These are phyloP conservation scores for Aspergillus fructus DNA, from an alignment of 2,329 filamentous ascomycete genomes.

Conservation along the genomic window DNA sequence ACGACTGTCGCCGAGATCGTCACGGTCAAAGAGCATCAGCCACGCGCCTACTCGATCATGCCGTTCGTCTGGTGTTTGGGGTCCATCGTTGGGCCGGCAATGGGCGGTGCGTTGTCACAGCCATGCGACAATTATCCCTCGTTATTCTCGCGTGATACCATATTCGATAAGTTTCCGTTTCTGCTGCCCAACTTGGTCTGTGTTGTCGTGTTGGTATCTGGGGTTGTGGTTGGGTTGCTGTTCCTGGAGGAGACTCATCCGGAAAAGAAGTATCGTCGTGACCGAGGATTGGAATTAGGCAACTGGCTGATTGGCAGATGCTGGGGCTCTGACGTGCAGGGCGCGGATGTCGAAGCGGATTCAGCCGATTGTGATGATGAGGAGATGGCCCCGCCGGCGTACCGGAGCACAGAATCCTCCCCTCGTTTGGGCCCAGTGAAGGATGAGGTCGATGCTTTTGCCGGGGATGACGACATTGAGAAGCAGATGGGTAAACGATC, in stretches of 20 bases:
- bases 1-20: constrained; percentile 94
- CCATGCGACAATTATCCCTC: constrained; percentile 79
- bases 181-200: constrained; percentile 91
- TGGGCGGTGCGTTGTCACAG: constrained; percentile 85
- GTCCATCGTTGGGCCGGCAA: constrained; percentile 88
- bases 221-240: constrained; percentile 74
- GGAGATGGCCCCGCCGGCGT: constrained; percentile 65
- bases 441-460: constrained; percentile 28
- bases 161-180: constrained; percentile 87
- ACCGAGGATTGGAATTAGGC: constrained; percentile 75
- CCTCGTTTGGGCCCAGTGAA: constrained; percentile 46
- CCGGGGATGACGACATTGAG: constrained; percentile 41
- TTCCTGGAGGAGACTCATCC: constrained; percentile 95
- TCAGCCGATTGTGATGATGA: constrained; percentile 54
- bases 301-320: constrained; percentile 59
- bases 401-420: constrained; percentile 59
- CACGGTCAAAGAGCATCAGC: constrained; percentile 88
- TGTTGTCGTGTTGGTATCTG: constrained; percentile 71
- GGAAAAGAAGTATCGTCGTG: constrained; percentile 72
- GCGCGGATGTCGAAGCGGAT: constrained; percentile 52
- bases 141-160: constrained; percentile 68
- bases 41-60: constrained; percentile 95
- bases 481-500: constrained; percentile 42
- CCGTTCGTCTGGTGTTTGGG: constrained; percentile 97
- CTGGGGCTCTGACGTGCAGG: constrained; percentile 28